phyloP scores from a whole-genome alignment of 768 basidiomycete genomes.

The Leccinum ochraceum region DNA sequence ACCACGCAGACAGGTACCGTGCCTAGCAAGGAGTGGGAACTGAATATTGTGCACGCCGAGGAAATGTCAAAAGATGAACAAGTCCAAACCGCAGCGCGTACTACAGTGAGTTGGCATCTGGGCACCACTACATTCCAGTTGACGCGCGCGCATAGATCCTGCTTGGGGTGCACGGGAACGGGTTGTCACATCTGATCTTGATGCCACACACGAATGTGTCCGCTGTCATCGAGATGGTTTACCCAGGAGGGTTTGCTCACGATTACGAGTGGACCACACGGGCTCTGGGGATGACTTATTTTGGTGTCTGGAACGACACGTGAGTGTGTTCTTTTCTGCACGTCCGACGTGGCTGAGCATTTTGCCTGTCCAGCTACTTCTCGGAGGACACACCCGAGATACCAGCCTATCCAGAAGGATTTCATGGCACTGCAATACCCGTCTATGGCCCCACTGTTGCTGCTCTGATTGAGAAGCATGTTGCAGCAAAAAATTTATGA shows the following conservation, averaged over 20 bases:
- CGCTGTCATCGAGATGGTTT: slow-evolving; percentile 86
- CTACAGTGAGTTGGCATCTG: slow-evolving; percentile 54
- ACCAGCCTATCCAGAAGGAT: slow-evolving; percentile 73
- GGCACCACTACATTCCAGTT: not conserved
- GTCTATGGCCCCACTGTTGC: slow-evolving; percentile 66
- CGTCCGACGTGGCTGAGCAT: slow-evolving; percentile 1
- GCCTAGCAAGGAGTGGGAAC: slow-evolving; percentile 49
- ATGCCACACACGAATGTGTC: slow-evolving; percentile 77
- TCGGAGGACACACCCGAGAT: slow-evolving; percentile 45
- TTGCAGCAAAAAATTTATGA: slow-evolving; percentile 34
- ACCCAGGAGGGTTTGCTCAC: slow-evolving; percentile 76
- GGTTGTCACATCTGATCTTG: slow-evolving; percentile 81
- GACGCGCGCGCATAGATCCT: slow-evolving; percentile 48
- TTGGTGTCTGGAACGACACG: slow-evolving; percentile 82
- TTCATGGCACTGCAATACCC: slow-evolving; percentile 79
- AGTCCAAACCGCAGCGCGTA: slow-evolving; percentile 58
- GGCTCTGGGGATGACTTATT: slow-evolving; percentile 73
- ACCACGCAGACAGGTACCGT: not conserved
- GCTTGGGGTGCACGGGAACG: slow-evolving; percentile 78
- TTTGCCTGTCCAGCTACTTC: slow-evolving; percentile 16
- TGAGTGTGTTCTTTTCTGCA: slow-evolving; percentile 33
- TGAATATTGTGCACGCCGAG: slow-evolving; percentile 64
- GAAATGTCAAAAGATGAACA: slow-evolving; percentile 75
- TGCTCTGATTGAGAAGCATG: slow-evolving; percentile 69
- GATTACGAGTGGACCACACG: slow-evolving; percentile 85